Conservation (phyloP, 2,329 filamentous ascomycete genomes). For the Sphaerulina populicola region DNA sequence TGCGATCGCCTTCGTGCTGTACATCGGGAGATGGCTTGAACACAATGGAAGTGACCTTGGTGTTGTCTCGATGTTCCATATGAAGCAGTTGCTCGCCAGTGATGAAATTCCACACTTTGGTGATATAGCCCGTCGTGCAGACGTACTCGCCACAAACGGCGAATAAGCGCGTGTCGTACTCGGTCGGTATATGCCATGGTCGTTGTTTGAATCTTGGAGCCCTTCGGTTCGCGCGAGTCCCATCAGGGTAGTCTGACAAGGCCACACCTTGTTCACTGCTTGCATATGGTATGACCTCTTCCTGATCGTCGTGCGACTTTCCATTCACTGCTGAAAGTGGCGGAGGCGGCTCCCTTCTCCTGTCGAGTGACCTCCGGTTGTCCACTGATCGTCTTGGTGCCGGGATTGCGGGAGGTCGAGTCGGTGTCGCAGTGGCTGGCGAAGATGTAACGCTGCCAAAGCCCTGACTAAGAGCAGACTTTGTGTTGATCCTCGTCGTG, state of each 20-base stretch:
- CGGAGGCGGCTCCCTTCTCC: conserved; percentile 21
- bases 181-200: conserved; percentile 67
- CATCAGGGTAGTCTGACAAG: conserved; percentile 63
- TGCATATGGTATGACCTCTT: conserved; percentile 32
- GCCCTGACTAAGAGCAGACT: conserved; percentile 25
- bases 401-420: conserved; percentile 29
- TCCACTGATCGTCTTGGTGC: conserved; percentile 30
- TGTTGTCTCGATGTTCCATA: conserved; percentile 72
- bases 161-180: conserved; percentile 78
- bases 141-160: conserved; percentile 82
- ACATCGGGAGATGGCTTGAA: conserved; percentile 78
- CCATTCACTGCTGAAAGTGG: conserved; percentile 35
- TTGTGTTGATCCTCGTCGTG: conserved; percentile 18
- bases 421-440: conserved; percentile 10
- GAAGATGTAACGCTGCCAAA: conserved; percentile 20
- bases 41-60: conserved; percentile 69
- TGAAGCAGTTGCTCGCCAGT: conserved; percentile 77
- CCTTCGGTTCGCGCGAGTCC: conserved; percentile 73
- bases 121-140: conserved; percentile 79
- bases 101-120: conserved; percentile 75
- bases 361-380: conserved; percentile 25
- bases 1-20: conserved; percentile 66
- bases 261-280: conserved; percentile 14
- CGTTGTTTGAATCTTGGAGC: conserved; percentile 67
- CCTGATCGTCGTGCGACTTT: conserved; percentile 34